A percentile compares a stretch with the other conserved stretches of the same genome.
Evolutionary conservation across 140 eudicot genomes (phyloP).

Genomic region (Flaveria floridana): DNA sequence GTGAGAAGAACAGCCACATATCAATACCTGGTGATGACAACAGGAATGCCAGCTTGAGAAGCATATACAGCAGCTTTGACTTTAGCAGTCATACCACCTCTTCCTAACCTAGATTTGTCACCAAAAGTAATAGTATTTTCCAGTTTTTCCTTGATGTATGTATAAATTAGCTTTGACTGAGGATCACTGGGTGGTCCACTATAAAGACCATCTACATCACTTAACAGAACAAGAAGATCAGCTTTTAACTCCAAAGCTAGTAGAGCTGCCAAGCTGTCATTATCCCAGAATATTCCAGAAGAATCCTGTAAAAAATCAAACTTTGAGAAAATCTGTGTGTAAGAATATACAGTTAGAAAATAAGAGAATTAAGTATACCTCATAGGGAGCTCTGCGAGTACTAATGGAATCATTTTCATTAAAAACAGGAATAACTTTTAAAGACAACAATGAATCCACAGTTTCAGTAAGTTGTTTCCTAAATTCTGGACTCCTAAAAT

Average conservation of each 20-base stretch:
- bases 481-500: constrained; percentile 79
- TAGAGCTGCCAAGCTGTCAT: constrained; percentile 91
- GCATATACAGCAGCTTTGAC: constrained; percentile 99
- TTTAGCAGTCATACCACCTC: constrained; percentile 99
- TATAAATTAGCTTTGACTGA: constrained; percentile 69
- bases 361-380: constrained; percentile 46
- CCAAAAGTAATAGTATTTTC: constrained; percentile 86
- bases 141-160: constrained; percentile 78
- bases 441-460: constrained; percentile 59
- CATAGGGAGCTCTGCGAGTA: constrained; percentile 94
- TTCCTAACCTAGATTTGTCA: constrained; percentile 90
- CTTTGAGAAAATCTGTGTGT: not conserved
- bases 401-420: constrained; percentile 97
- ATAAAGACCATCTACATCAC: constrained; percentile 96
- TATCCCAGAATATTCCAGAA: constrained; percentile 99
- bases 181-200: constrained; percentile 98
- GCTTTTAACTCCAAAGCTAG: constrained; percentile 94
- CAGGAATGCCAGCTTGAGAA: constrained; percentile 95
- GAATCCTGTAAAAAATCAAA: constrained; percentile 57
- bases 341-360: constrained; percentile 8
- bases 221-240: constrained; percentile 87
- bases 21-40: constrained; percentile 83
- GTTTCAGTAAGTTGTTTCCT: constrained; percentile 83
- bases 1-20: not conserved
- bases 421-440: constrained; percentile 84